A percentile compares a stretch with the other conserved stretches of the same genome.
These are phyloP conservation scores for Castanopsis chinensis DNA, from an alignment of 306 rosid genomes.

Conservation along the genomic window DNA sequence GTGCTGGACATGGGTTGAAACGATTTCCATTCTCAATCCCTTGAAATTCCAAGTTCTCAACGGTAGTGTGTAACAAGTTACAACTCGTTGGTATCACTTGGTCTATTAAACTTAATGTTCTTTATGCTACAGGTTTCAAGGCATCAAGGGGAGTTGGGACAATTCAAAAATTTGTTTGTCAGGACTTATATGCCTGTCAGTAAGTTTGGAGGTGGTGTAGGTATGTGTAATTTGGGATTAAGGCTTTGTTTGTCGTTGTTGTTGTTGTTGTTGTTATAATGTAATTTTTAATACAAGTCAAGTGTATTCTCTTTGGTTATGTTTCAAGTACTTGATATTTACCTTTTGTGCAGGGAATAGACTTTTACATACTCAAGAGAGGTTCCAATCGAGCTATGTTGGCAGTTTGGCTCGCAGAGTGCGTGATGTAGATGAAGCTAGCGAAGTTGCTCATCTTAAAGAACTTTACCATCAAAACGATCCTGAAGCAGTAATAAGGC, in stretches of 20 bases:
- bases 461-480: conserved; percentile 71
- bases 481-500: conserved; percentile 83
- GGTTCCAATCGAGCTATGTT: conserved; percentile 71
- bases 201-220: conserved; percentile 44
- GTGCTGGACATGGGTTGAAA: not conserved
- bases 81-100: not conserved
- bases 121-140: conserved; percentile 58
- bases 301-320: conserved; percentile 2
- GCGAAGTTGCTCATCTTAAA: conserved; percentile 71
- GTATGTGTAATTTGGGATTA: conserved; percentile 26
- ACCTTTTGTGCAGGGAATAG: conserved; percentile 47
- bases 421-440: conserved; percentile 73
- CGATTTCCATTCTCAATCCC: not conserved
- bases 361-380: conserved; percentile 43
- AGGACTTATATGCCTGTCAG: conserved; percentile 40
- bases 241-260: not conserved
- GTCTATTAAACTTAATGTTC: conserved; percentile 13
- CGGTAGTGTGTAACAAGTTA: not conserved
- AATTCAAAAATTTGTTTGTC: conserved; percentile 25
- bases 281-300: not conserved
- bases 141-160: conserved; percentile 41
- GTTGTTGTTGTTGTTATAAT: not conserved
- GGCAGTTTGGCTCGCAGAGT: conserved; percentile 69
- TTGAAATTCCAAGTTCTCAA: not conserved
- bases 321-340: conserved; percentile 1